Conservation (phyloP, 179 eudicot species). For the Drosera spatulata region DNA sequence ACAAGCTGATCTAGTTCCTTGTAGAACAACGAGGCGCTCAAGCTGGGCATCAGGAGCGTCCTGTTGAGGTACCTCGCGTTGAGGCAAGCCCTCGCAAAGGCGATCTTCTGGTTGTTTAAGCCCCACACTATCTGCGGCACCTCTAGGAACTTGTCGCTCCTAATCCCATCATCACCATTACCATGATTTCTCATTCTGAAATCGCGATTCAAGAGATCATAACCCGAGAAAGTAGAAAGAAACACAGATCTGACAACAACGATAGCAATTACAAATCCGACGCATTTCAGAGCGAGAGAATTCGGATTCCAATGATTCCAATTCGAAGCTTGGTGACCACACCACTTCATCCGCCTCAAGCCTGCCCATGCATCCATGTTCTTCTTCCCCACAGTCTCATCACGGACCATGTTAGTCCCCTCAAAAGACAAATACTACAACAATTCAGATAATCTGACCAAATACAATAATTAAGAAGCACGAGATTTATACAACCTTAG, state of each 20-base stretch:
- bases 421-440: no score
- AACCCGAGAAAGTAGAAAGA: slow-evolving; percentile 20
- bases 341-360: slow-evolving; percentile 31
- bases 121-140: slow-evolving; percentile 97
- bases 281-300: slow-evolving; percentile 40
- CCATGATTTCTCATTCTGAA: slow-evolving; percentile 6
- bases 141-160: slow-evolving; percentile 49
- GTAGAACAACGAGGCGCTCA: slow-evolving; percentile 88
- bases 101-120: slow-evolving; percentile 90
- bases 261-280: slow-evolving; percentile 30
- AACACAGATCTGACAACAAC: slow-evolving; percentile 37
- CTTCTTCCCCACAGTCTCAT: no score
- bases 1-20: slow-evolving; percentile 69
- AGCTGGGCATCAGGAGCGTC: slow-evolving; percentile 82
- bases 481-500: no score
- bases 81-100: slow-evolving; percentile 84
- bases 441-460: no score
- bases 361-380: slow-evolving; percentile 19
- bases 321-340: slow-evolving; percentile 6
- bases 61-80: slow-evolving; percentile 78
- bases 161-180: slow-evolving; percentile 8
- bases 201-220: slow-evolving; percentile 10
- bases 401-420: no score
- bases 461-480: no score
- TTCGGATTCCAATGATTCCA: slow-evolving; percentile 11